Conservation (phyloP, 257 asterid genomes). For the Solanum virginianum region DNA sequence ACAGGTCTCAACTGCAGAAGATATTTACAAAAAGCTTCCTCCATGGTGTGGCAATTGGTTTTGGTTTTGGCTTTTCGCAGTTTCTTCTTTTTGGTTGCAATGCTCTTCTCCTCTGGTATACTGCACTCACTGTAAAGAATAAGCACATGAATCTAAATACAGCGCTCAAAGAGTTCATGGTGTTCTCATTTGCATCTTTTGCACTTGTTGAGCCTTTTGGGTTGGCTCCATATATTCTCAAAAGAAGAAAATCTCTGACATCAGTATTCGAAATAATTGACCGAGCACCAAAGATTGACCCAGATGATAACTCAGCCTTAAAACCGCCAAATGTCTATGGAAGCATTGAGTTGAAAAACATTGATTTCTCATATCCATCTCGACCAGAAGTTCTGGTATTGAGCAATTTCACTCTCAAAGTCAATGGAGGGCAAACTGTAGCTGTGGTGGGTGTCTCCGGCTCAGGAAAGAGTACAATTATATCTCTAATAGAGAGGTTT, state of each 20-base stretch:
- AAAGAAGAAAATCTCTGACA: constrained; percentile 73
- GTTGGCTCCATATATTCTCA: constrained; percentile 95
- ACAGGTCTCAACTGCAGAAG: constrained; percentile 63
- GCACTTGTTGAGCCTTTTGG: constrained; percentile 99
- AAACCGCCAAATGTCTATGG: constrained; percentile 98
- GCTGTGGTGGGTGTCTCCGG: constrained; percentile 99
- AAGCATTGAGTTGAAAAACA: constrained; percentile 83
- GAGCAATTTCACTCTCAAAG: constrained; percentile 94
- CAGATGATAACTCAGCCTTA: constrained; percentile 83
- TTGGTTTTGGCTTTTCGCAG: constrained; percentile 94
- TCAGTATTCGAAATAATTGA: constrained; percentile 95
- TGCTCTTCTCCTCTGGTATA: constrained; percentile 95
- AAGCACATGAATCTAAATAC: constrained; percentile 47
- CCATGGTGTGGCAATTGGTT: constrained; percentile 97
- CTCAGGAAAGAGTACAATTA: constrained; percentile 96
- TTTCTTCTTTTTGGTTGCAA: constrained; percentile 98
- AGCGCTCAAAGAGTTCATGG: constrained; percentile 94
- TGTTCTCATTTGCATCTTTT: constrained; percentile 94
- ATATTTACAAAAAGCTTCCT: constrained; percentile 90
- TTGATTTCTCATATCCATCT: constrained; percentile 90
- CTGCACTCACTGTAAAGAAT: constrained; percentile 70
- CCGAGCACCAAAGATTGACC: constrained; percentile 86
- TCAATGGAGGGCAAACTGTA: constrained; percentile 92
- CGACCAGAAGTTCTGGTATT: constrained; percentile 88
- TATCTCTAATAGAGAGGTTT: constrained; percentile 81